These are phyloP conservation scores for Phaeosphaeriaceae sp. DNA, from an alignment of 2,329 filamentous ascomycete genomes.

Conservation along the genomic window DNA sequence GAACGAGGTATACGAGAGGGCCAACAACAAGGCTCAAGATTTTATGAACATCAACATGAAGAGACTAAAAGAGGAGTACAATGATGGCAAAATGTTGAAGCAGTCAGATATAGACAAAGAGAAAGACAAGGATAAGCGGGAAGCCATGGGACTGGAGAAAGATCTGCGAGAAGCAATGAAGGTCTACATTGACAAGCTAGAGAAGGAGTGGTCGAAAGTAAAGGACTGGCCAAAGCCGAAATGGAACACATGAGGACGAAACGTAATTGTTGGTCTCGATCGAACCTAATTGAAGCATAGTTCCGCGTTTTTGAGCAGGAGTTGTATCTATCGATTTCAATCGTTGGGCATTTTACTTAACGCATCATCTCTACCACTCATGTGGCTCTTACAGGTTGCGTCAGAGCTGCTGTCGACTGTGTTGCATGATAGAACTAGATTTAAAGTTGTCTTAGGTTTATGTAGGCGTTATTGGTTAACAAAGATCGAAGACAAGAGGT, in stretches of 20 bases:
- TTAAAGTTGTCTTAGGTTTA: no score
- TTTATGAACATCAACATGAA: not conserved
- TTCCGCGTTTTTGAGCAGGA: no score
- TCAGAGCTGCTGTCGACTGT: no score
- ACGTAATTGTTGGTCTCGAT: no score
- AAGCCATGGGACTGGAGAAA: not conserved
- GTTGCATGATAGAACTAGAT: no score
- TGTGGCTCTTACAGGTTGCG: no score
- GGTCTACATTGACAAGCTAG: not conserved
- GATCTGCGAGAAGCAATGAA: not conserved
- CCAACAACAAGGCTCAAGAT: not conserved
- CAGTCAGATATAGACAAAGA: not conserved
- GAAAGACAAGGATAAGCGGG: not conserved
- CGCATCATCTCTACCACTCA: no score
- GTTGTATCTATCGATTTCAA: no score
- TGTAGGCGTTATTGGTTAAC: no score
- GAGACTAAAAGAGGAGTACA: not conserved
- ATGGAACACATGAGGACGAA: not conserved
- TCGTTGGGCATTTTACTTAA: no score
- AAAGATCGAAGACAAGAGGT: no score
- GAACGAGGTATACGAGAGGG: not conserved
- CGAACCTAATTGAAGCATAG: no score
- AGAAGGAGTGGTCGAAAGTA: not conserved
- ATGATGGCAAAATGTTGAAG: not conserved
- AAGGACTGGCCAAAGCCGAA: not conserved